Conservation (phyloP, 2,329 filamentous ascomycete genomes). For the Magnaporthales sp. region DNA sequence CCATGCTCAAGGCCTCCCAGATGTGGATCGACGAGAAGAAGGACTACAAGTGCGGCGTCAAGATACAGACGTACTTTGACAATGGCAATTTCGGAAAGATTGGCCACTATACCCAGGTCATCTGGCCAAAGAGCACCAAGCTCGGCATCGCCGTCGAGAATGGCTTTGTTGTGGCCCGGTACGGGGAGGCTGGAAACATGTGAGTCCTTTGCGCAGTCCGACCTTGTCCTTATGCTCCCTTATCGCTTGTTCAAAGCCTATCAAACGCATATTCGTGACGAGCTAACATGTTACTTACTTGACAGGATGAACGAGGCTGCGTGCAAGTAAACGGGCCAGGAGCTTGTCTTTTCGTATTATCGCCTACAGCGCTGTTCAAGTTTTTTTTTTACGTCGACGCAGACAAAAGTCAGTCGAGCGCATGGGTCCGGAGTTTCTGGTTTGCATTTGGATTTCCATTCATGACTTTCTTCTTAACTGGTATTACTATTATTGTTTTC, state of each 20-base stretch:
- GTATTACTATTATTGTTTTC: not conserved
- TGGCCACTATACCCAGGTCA: not conserved
- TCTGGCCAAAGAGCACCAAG: not conserved
- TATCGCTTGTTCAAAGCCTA: not conserved
- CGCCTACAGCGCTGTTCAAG: too few species aligned
- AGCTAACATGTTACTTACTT: not conserved
- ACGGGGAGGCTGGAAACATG: not conserved
- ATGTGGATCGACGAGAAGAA: not conserved
- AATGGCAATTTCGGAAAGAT: not conserved
- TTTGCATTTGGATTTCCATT: not conserved
- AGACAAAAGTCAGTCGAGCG: not conserved
- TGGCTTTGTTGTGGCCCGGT: not conserved
- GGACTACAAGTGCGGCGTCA: not conserved
- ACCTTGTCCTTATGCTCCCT: not conserved
- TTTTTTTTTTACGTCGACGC: not conserved
- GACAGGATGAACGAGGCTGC: not conserved
- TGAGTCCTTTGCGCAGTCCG: not conserved
- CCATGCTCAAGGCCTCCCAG: not conserved
- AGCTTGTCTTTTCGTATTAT: not conserved
- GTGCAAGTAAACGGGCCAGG: not conserved
- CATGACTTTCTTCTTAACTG: not conserved
- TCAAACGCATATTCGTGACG: not conserved
- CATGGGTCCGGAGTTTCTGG: not conserved
- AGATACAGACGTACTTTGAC: not conserved
- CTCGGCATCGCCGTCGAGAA: not conserved